Evolutionary conservation across 192 early-diverging fungal species (phyloP).

Genomic region (Tieghemiomyces parasiticus): DNA sequence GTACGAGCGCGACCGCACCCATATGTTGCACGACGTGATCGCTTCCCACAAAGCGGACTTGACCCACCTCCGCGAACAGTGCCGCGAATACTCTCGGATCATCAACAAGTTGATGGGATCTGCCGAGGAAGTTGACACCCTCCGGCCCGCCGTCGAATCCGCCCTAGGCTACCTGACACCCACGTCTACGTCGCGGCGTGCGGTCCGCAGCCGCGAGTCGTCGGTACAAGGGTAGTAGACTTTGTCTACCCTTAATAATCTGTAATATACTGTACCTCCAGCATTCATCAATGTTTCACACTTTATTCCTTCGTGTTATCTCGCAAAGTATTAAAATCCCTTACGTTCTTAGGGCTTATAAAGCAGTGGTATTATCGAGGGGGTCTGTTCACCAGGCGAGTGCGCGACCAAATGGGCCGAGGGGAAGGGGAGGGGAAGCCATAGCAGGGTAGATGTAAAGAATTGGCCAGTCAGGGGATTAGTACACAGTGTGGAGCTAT

Average conservation of each 20-base stretch:
- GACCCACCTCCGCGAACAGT: not conserved
- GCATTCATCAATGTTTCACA: too few species aligned
- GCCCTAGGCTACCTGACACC: not conserved
- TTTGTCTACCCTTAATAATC: not conserved
- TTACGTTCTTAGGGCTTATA: too few species aligned
- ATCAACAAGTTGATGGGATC: not conserved
- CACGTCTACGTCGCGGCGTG: not conserved
- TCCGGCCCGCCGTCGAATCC: not conserved
- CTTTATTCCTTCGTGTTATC: too few species aligned
- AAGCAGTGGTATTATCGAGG: too few species aligned
- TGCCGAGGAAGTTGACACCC: not conserved
- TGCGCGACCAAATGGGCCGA: too few species aligned
- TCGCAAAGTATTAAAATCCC: too few species aligned
- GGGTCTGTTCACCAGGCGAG: too few species aligned
- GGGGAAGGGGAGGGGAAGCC: too few species aligned
- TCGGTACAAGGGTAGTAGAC: not conserved
- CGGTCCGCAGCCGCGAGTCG: not conserved
- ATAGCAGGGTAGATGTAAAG: too few species aligned
- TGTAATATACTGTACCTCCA: not conserved
- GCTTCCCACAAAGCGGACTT: not conserved
- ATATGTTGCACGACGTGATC: not conserved
- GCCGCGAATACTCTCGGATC: not conserved
- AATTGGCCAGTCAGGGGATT: too few species aligned
- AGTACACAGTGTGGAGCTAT: too few species aligned
- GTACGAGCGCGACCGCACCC: not conserved